A percentile compares a stretch with the other conserved stretches of the same genome.
These are phyloP conservation scores for Sclerotinia borealis DNA, from an alignment of 2,329 filamentous ascomycete genomes.

Conservation along the genomic window DNA sequence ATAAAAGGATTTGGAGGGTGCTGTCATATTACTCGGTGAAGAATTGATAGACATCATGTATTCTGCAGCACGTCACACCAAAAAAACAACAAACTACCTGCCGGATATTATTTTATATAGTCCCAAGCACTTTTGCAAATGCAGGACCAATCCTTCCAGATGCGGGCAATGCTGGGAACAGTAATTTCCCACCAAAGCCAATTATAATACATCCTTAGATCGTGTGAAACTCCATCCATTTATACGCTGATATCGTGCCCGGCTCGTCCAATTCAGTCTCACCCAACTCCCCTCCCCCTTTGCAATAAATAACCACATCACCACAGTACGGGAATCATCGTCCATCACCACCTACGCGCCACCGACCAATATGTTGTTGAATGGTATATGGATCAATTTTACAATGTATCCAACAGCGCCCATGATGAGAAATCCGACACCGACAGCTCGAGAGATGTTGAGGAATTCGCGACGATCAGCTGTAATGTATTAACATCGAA, in stretches of 20 bases:
- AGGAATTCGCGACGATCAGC: slow-evolving; percentile 36
- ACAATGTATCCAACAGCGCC: slow-evolving; percentile 47
- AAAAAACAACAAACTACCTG: too few species aligned
- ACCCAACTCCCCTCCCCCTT: not conserved
- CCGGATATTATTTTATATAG: slow-evolving; percentile 1
- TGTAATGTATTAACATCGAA: slow-evolving; percentile 15
- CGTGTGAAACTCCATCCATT: slow-evolving; percentile 7
- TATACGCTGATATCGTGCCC: slow-evolving; percentile 6
- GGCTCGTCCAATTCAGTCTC: not conserved
- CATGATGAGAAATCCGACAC: slow-evolving; percentile 48
- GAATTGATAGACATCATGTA: too few species aligned
- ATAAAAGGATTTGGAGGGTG: not conserved
- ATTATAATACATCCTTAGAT: slow-evolving; percentile 14
- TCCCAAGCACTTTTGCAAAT: not conserved
- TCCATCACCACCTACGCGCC: slow-evolving; percentile 30
- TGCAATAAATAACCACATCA: not conserved
- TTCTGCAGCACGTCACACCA: too few species aligned
- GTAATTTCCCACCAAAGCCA: slow-evolving; percentile 1
- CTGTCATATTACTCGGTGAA: too few species aligned
- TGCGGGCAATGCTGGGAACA: not conserved
- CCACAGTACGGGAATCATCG: not conserved
- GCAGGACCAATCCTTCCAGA: not conserved
- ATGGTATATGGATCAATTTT: slow-evolving; percentile 47
- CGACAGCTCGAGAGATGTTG: slow-evolving; percentile 46
- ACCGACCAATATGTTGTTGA: slow-evolving; percentile 47